A percentile compares a stretch with the other conserved stretches of the same genome.
phyloP scores from a whole-genome alignment of 305 asterid genomes.

The Rubia balearica region DNA sequence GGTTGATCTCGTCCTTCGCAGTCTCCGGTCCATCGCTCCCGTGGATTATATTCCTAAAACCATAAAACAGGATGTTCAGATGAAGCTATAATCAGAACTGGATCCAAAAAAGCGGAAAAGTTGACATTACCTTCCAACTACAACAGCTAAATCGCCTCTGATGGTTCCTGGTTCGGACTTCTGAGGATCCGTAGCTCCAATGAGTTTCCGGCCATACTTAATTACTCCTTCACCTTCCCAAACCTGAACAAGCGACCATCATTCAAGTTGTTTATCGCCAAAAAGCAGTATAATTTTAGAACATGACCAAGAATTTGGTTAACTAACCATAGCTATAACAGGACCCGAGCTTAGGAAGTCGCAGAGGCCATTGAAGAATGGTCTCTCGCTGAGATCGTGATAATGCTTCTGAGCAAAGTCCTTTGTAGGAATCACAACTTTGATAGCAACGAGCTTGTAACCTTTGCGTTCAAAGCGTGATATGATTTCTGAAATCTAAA shows the following conservation, averaged over 20 bases:
- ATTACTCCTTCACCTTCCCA: slow-evolving; percentile 99
- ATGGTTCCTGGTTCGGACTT: slow-evolving; percentile 99
- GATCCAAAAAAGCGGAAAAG: not conserved
- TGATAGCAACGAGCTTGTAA: slow-evolving; percentile 80
- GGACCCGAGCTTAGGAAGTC: slow-evolving; percentile 99
- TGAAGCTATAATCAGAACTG: not conserved
- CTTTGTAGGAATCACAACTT: slow-evolving; percentile 77
- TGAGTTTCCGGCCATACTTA: slow-evolving; percentile 84
- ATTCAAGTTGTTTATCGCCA: slow-evolving; percentile 8
- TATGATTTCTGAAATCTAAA: slow-evolving; percentile 81
- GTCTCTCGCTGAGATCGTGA: slow-evolving; percentile 86
- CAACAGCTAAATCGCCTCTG: slow-evolving; percentile 92
- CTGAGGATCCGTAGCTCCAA: slow-evolving; percentile 98
- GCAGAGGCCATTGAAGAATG: slow-evolving; percentile 84
- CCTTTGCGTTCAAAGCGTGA: slow-evolving; percentile 91
- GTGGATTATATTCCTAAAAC: slow-evolving; percentile 76
- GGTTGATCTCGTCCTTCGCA: slow-evolving; percentile 86
- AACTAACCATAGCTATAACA: slow-evolving; percentile 84
- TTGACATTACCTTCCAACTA: slow-evolving; percentile 62
- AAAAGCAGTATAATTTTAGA: not conserved
- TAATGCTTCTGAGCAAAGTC: slow-evolving; percentile 79
- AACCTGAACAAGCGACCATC: slow-evolving; percentile 38
- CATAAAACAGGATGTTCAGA: not conserved
- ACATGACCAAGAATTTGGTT: slow-evolving; percentile 14
- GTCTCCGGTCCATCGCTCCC: slow-evolving; percentile 97